These are phyloP conservation scores for Madurella fahalii DNA, from an alignment of 2,329 filamentous ascomycete genomes.

Conservation along the genomic window DNA sequence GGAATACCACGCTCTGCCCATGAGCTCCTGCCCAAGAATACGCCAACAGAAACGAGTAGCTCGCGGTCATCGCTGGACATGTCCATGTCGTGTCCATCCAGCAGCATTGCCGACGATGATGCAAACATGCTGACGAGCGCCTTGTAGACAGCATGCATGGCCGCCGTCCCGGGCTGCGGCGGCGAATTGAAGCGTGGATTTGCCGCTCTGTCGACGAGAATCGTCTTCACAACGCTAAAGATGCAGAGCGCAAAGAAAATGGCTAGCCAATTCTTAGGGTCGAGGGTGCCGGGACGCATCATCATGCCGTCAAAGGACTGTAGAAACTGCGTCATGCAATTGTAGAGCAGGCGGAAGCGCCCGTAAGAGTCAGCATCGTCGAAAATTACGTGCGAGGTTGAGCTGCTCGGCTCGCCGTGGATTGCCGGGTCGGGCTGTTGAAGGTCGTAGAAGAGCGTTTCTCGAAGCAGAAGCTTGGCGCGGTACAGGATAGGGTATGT, in stretches of 20 bases:
- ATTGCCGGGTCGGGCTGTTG: conserved; percentile 47
- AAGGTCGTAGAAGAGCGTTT: conserved; percentile 52
- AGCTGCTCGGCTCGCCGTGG: conserved; percentile 35
- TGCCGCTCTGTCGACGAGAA: conserved; percentile 46
- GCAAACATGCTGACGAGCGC: conserved; percentile 48
- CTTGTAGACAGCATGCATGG: conserved; percentile 49
- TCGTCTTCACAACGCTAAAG: conserved; percentile 52
- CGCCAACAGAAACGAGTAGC: conserved; percentile 40
- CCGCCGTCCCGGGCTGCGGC: conserved; percentile 29
- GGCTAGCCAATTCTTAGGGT: conserved; percentile 46
- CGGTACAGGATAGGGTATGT: conserved; percentile 48
- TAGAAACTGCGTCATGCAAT: conserved; percentile 49
- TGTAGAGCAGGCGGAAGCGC: conserved; percentile 46
- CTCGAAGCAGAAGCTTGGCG: conserved; percentile 52
- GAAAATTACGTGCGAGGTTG: conserved; percentile 31
- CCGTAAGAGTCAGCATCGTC: conserved; percentile 47
- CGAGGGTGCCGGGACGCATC: conserved; percentile 36
- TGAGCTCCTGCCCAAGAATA: conserved; percentile 43
- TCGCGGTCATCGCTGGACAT: conserved; percentile 44
- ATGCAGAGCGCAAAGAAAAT: conserved; percentile 54
- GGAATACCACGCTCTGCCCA: conserved; percentile 46
- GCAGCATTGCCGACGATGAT: conserved; percentile 40
- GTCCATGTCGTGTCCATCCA: conserved; percentile 41
- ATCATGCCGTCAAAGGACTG: conserved; percentile 48
- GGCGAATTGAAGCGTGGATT: conserved; percentile 21